Base-by-base conservation (phyloP, 2,329 filamentous ascomycete species). In the Beauveria sp. region DNA sequence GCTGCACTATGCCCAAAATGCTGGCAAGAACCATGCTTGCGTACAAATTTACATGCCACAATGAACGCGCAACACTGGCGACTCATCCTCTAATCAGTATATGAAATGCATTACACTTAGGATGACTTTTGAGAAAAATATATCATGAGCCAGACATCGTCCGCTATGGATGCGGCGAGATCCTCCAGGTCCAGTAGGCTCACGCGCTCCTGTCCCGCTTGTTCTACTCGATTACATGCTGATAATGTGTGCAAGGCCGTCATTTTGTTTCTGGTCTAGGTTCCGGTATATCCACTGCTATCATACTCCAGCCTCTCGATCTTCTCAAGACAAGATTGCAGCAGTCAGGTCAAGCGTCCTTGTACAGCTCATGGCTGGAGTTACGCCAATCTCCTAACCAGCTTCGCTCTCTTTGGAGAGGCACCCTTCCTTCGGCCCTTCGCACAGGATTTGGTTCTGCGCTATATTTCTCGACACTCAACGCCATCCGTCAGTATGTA, bases 261-360 rank as follows among this genome's bases (percentile, higher is more conserved):
- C 95, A 98, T 77, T 96, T 98, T 74, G 76, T 88, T 67, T 93
- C 93, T 65, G 95, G 95, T 65, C 84, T 98, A 61, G 85, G 86
- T 70, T 97, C 93, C 8, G 95, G 95, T 69, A 83, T 96, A 56
- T 84, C 91, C 66, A 95, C 92, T 58, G 93, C 95, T 61, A 87
- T 96, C 63, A 86, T 98, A 61, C 84, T 99, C 18, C 95, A 99
- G 75, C 95, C 95, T 28, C 89, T 95, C 70, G 95, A 99, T 76
- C 87, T 99, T 4, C 86, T 99, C 72, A 99, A 99, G 76, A 99
- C 95, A 34, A 88, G 95, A 52, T 88, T 98, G 46, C 95, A 99
- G 73, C 95, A 98, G 75, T 91, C 90, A 40, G 86, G 86, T 54
- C 82, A 84, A 49, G 83, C 84, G 66, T 86, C 91, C 2, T 83